phyloP scores from a whole-genome alignment of 2,329 filamentous ascomycete genomes.

The Rhynchosporium agropyri region DNA sequence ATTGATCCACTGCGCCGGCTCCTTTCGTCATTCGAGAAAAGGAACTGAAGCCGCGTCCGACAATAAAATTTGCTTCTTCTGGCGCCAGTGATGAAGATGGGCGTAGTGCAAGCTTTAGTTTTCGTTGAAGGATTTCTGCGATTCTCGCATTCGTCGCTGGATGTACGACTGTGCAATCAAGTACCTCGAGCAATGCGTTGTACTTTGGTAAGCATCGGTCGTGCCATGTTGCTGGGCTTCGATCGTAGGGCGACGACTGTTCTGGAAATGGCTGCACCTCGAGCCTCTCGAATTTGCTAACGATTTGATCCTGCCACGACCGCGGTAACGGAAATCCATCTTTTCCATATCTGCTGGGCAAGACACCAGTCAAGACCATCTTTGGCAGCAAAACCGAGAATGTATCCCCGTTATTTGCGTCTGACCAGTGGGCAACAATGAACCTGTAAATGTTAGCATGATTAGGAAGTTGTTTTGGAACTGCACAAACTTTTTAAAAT shows the following conservation, averaged over 20 bases:
- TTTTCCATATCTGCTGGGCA: constrained; percentile 56
- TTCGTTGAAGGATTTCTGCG: constrained; percentile 65
- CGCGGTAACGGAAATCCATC: constrained; percentile 62
- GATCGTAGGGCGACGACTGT: constrained; percentile 58
- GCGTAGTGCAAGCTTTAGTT: constrained; percentile 65
- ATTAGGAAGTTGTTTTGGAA: not conserved
- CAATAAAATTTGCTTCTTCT: constrained; percentile 71
- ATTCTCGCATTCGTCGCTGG: constrained; percentile 68
- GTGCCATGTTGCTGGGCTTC: constrained; percentile 63
- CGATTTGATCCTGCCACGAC: constrained; percentile 73
- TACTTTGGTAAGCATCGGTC: constrained; percentile 68
- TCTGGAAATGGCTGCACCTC: constrained; percentile 68
- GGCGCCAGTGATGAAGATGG: constrained; percentile 61
- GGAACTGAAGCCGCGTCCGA: constrained; percentile 73
- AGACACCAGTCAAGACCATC: constrained; percentile 58
- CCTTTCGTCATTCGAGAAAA: constrained; percentile 68
- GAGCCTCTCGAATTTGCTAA: constrained; percentile 67
- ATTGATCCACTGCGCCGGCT: constrained; percentile 58
- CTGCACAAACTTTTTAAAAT: constrained; percentile 70
- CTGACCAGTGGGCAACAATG: constrained; percentile 72
- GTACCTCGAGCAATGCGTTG: constrained; percentile 65
- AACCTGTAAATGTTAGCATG: constrained; percentile 57
- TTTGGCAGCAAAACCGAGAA: constrained; percentile 70
- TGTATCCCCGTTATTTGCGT: constrained; percentile 64
- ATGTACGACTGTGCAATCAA: constrained; percentile 64